Evolutionary conservation across 495 filamentous ascomycete genomes (phyloP).

Genomic region (Thermochaetoides thermophila): DNA sequence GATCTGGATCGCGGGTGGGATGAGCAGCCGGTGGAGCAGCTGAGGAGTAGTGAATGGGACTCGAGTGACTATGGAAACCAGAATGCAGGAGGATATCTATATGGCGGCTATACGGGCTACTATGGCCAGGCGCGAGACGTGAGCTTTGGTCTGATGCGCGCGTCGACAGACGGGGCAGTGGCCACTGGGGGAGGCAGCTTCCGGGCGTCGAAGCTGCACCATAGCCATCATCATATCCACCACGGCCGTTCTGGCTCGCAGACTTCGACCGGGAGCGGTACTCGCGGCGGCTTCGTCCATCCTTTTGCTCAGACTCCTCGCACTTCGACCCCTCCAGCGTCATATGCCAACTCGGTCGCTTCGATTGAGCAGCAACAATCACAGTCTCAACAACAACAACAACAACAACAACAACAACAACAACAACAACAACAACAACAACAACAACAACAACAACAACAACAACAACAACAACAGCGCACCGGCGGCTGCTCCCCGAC

Average conservation of each 20-base stretch:
- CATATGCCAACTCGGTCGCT: constrained; percentile 36
- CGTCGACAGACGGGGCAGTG: constrained; percentile 1
- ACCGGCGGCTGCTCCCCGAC: constrained; percentile 30
- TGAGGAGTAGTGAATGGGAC: constrained; percentile 12
- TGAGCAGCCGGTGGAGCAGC: constrained; percentile 28
- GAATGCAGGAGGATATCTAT: too few species aligned
- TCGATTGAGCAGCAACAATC: constrained; percentile 34
- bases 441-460: too few species aligned
- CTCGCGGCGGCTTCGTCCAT: constrained; percentile 34
- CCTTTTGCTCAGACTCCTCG: constrained; percentile 43
- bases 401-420: too few species aligned
- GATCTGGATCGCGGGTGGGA: constrained; percentile 38
- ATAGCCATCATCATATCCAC: constrained; percentile 9
- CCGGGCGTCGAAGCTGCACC: constrained; percentile 10
- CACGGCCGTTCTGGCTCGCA: constrained; percentile 39
- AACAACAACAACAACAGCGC: too few species aligned
- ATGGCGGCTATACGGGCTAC: too few species aligned
- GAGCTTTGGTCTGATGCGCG: constrained; percentile 8
- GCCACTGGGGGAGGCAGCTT: constrained; percentile 8
- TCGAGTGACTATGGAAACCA: too few species aligned
- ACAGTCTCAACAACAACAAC: too few species aligned
- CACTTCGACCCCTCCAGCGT: constrained; percentile 40
- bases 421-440: too few species aligned
- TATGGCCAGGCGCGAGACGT: constrained; percentile 16
- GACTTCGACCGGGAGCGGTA: constrained; percentile 31